These are phyloP conservation scores for Xylariaceae sp. DNA, from an alignment of 2,329 filamentous ascomycete species.

Conservation along the genomic window DNA sequence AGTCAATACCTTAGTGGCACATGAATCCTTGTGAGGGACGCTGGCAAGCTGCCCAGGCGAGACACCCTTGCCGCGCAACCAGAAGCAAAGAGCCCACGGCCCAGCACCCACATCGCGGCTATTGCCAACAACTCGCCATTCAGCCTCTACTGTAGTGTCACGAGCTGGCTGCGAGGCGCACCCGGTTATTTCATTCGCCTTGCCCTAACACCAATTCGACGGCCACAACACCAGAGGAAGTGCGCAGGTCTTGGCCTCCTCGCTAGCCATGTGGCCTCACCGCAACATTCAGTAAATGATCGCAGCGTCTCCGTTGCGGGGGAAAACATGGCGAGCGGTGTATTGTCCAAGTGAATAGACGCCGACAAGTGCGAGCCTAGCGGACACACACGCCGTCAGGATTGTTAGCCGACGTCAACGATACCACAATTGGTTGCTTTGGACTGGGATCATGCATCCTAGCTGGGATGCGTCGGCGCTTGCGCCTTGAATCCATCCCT, in stretches of 20 bases:
- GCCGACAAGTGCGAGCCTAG: conserved; percentile 20
- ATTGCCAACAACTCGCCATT: background rate
- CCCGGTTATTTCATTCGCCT: background rate
- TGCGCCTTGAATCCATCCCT: conserved; percentile 32
- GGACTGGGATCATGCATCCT: conserved; percentile 22
- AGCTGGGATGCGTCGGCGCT: conserved; percentile 33
- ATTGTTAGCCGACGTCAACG: conserved; percentile 26
- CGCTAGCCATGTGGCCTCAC: background rate
- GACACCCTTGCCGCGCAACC: too few relatives aligned
- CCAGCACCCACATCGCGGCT: background rate
- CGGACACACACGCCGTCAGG: conserved; percentile 21
- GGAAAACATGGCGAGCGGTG: background rate
- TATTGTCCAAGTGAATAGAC: conserved; percentile 22
- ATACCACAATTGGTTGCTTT: conserved; percentile 22
- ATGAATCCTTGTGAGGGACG: too few relatives aligned
- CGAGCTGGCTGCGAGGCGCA: background rate
- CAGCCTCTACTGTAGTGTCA: background rate
- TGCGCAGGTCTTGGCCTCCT: background rate
- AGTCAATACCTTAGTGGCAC: too few relatives aligned
- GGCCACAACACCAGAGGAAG: too few relatives aligned
- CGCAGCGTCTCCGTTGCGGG: conserved; percentile 1
- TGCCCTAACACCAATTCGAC: too few relatives aligned
- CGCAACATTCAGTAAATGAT: background rate
- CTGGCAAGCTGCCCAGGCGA: too few relatives aligned
- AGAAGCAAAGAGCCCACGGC: too few relatives aligned